phyloP scores from a whole-genome alignment of 2,329 filamentous ascomycete species.

The Aureobasidium melanogenum region DNA sequence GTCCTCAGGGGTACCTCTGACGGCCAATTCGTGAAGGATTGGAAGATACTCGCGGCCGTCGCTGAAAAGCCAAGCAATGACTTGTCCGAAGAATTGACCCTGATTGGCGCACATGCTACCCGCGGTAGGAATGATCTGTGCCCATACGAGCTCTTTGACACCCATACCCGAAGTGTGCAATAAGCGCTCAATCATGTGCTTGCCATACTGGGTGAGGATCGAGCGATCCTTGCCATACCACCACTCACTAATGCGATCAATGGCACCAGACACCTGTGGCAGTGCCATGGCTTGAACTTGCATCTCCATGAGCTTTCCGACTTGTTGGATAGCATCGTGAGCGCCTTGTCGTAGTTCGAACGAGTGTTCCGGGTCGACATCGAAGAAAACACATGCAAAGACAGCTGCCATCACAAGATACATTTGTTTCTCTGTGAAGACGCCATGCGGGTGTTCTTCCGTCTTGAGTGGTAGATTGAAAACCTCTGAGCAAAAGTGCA shows the following conservation, averaged over 20 bases:
- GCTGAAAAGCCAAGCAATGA: conserved; percentile 47
- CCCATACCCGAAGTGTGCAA: conserved; percentile 36
- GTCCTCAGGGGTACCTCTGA: conserved; percentile 34
- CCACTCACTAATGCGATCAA: conserved; percentile 5
- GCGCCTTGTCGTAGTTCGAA: conserved; percentile 44
- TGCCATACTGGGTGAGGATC: conserved; percentile 43
- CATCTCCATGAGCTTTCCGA: conserved; percentile 41
- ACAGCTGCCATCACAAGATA: conserved; percentile 45
- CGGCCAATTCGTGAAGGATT: conserved; percentile 40
- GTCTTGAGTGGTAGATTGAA: conserved; percentile 50
- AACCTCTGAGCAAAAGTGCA: conserved; percentile 46
- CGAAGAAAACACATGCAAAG: conserved; percentile 47
- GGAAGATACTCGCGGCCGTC: conserved; percentile 40
- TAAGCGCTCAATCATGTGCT: conserved; percentile 47
- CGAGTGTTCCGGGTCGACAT: conserved; percentile 43
- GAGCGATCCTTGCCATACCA: conserved; percentile 18
- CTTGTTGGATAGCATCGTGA: conserved; percentile 37
- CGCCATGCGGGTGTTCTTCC: conserved; percentile 38
- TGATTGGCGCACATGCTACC: conserved; percentile 49
- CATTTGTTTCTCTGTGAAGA: conserved; percentile 47
- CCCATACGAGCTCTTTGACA: conserved; percentile 45
- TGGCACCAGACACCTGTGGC: conserved; percentile 26
- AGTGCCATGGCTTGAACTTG: conserved; percentile 37
- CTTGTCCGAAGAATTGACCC: conserved; percentile 49
- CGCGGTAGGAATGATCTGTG: conserved; percentile 49